Percentiles rank a stretch among this genome's conserved stretches.
Evolutionary conservation across 73 alveolate species (phyloP).

Genomic region (Stentor coeruleus): DNA sequence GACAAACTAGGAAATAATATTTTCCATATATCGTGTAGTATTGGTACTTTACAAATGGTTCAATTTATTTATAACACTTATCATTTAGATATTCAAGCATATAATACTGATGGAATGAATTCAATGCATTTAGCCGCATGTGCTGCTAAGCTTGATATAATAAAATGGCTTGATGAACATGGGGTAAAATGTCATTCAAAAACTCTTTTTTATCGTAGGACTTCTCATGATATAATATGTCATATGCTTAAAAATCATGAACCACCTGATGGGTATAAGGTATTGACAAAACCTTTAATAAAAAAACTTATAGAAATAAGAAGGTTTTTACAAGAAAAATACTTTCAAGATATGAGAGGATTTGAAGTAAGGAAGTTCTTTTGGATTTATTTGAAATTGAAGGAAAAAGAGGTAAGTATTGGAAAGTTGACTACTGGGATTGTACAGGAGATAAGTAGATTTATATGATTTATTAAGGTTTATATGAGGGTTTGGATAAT

Average conservation of each 20-base stretch:
- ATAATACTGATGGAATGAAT: background rate
- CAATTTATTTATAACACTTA: background rate
- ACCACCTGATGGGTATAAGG: background rate
- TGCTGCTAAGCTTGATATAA: background rate
- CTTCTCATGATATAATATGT: background rate
- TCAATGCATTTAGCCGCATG: background rate
- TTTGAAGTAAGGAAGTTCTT: background rate
- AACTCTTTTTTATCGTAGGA: background rate
- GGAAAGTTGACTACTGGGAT: slow-evolving; percentile 13
- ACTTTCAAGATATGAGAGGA: background rate
- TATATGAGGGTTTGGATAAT: too few species aligned
- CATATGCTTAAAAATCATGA: background rate
- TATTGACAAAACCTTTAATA: background rate
- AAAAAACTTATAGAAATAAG: background rate
- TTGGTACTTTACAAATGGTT: background rate
- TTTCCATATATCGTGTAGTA: background rate
- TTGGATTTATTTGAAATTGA: background rate
- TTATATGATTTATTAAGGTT: too few species aligned
- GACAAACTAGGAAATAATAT: slow-evolving; percentile 20
- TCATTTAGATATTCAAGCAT: background rate
- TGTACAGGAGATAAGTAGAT: background rate
- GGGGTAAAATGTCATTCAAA: background rate
- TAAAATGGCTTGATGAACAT: slow-evolving; percentile 2
- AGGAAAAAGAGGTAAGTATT: background rate
- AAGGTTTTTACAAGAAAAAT: background rate